Percentiles rank a stretch among this genome's conserved stretches.
Evolutionary conservation across 228 moss, liverwort and hornwort species (phyloP).

Genomic region (Sphagnum fallax): DNA sequence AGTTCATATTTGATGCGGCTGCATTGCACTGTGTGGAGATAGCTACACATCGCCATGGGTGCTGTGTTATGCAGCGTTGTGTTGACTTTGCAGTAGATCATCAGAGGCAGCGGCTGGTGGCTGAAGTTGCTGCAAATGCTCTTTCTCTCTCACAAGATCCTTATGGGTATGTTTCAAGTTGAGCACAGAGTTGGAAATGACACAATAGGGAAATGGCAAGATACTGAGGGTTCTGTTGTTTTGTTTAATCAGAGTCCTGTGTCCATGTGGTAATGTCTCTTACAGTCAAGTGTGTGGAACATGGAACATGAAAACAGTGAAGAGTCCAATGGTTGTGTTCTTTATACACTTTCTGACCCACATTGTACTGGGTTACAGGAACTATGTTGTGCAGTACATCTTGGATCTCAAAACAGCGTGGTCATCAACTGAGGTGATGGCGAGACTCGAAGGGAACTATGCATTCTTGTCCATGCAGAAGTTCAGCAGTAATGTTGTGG

Average conservation of each 20-base stretch:
- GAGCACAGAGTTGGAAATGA: not conserved
- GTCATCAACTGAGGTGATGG: conserved; percentile 86
- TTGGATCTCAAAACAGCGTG: conserved; percentile 72
- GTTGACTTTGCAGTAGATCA: conserved; percentile 86
- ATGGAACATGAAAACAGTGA: too few species aligned
- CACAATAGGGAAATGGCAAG: too few species aligned
- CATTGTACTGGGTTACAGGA: conserved; percentile 36
- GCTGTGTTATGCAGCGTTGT: conserved; percentile 99
- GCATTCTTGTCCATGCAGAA: conserved; percentile 91
- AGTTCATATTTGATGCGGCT: conserved; percentile 98
- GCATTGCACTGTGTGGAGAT: conserved; percentile 95
- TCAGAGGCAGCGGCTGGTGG: conserved; percentile 86
- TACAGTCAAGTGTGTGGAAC: not conserved
- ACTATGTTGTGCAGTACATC: conserved; percentile 96
- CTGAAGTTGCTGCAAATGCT: conserved; percentile 92
- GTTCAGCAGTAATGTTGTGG: conserved; percentile 96
- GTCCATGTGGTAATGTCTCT: not conserved
- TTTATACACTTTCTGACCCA: too few species aligned
- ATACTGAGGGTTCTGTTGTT: not conserved
- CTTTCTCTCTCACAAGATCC: conserved; percentile 93
- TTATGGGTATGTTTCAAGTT: conserved; percentile 58
- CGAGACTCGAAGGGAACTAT: conserved; percentile 68
- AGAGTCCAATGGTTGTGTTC: too few species aligned
- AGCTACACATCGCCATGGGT: conserved; percentile 96
- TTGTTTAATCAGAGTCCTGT: not conserved